Evolutionary conservation across 164 flowering plant species (phyloP).

Genomic region (Umbellularia californica): DNA sequence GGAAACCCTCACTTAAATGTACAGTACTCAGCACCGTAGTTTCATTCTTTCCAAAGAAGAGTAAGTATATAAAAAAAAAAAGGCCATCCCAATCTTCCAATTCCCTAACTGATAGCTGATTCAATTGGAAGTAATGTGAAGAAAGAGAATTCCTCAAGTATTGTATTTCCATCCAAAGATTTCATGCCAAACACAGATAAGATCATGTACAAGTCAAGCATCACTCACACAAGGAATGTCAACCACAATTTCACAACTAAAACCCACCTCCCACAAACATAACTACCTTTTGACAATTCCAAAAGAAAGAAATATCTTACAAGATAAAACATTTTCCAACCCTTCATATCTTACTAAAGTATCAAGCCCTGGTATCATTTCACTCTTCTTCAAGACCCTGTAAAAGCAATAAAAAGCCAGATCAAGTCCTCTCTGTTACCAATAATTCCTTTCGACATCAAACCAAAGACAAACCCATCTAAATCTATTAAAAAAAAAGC

Average conservation of each 20-base stretch:
- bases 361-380: neutral
- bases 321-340: neutral
- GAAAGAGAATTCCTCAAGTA: neutral
- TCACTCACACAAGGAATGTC: conserved; percentile 6
- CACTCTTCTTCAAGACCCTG: conserved; percentile 9
- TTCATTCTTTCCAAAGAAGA: too few species aligned
- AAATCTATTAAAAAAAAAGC: neutral
- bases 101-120: neutral
- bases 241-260: conserved; percentile 6
- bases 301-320: conserved; percentile 8
- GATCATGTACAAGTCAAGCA: conserved; percentile 9
- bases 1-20: too few species aligned
- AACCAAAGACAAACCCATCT: neutral
- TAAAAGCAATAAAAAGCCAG: neutral
- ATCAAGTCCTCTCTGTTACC: neutral
- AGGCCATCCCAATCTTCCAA: neutral
- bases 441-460: neutral
- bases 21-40: neutral
- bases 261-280: neutral
- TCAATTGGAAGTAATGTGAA: neutral
- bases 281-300: conserved; percentile 1
- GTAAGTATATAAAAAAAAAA: too few species aligned
- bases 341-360: conserved; percentile 9
- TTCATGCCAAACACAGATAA: conserved; percentile 3
- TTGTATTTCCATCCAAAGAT: neutral